These are phyloP conservation scores for Pyrenophora seminiperda DNA, from an alignment of 2,329 filamentous ascomycete species.

Conservation along the genomic window DNA sequence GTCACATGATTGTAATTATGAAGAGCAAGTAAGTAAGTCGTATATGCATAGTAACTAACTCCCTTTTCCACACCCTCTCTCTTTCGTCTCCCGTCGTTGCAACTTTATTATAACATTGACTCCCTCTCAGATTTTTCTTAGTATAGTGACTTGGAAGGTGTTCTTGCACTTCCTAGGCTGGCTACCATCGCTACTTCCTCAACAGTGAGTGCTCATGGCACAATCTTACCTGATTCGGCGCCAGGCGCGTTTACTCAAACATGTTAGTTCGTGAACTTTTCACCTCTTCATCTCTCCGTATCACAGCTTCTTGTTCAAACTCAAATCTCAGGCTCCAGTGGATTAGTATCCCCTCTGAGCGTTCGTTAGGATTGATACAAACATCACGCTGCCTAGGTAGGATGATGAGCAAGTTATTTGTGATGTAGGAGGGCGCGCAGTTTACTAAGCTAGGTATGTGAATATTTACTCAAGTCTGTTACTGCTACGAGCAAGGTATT, in stretches of 20 bases:
- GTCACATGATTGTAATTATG: not conserved
- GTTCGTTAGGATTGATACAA: not conserved
- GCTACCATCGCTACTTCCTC: not conserved
- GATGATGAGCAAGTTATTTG: constrained; percentile 5
- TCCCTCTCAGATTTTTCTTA: too few species aligned
- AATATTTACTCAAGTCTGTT: not conserved
- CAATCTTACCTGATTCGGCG: not conserved
- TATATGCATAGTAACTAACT: too few species aligned
- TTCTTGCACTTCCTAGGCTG: too few species aligned
- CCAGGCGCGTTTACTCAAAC: not conserved
- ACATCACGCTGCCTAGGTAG: too few species aligned
- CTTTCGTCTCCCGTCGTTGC: too few species aligned
- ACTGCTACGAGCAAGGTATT: too few species aligned
- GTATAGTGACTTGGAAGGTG: too few species aligned
- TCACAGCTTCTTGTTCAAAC: too few species aligned
- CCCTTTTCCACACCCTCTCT: too few species aligned
- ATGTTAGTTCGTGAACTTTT: not conserved
- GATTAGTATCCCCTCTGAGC: not conserved
- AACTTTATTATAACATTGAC: too few species aligned
- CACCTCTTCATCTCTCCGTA: not conserved
- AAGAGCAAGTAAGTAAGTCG: not conserved
- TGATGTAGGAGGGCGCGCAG: constrained; percentile 6
- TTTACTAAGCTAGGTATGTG: constrained; percentile 20
- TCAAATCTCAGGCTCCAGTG: too few species aligned
- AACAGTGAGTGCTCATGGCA: not conserved